Base-by-base conservation (phyloP, 2,329 filamentous ascomycete species). In the Colletotrichum incanum region DNA sequence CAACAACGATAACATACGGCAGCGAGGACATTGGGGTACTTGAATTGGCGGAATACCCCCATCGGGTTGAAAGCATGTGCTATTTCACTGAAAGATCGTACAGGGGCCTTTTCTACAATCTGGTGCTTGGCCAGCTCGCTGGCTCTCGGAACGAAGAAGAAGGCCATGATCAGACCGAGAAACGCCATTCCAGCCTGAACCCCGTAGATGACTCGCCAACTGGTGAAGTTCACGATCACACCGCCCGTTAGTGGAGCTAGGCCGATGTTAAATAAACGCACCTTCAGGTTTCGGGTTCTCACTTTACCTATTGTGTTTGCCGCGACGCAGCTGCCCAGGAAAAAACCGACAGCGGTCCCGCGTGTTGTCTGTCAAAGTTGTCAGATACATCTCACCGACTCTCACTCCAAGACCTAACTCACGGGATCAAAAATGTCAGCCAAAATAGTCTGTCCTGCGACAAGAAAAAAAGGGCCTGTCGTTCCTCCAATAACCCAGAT, bases 191-290 rank as follows among this genome's bases (percentile, higher is more conserved):
- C 92, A 0, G 89, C 87, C 75, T 93, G 91, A 0, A 94, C 84
- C 88, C 91, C 93, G 81, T 93, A 93, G 72, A 94, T 92, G 56
- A 88, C 88, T 26, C 91, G 84, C 92, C 92, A 94, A n/a, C 85
- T 86, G 5, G 85, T 82, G 80, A 89, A 93, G 0, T 91, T 93
- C 26, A 93, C 90, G 60, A 94, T 92, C 26, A 93, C 89, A 34
- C 91, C 92, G 72, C 92, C 88, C 2, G 69, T 73, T 20, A 74
- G 16, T 0, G 73, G 73, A 5, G 73, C 73, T 74, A 39, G 28
- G 23, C 9, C 9, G 54, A 5, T 49, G 69, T 63, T 5, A 9
- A 26, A 39, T 6, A 49, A 16, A 11, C 23, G 31, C 20, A n/a
- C 14, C 1, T 26, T 11, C 20, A 7, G 18, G 2, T 14, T 5